Conservation (phyloP, 768 basidiomycete species). For the Gymnopilus dilepis region DNA sequence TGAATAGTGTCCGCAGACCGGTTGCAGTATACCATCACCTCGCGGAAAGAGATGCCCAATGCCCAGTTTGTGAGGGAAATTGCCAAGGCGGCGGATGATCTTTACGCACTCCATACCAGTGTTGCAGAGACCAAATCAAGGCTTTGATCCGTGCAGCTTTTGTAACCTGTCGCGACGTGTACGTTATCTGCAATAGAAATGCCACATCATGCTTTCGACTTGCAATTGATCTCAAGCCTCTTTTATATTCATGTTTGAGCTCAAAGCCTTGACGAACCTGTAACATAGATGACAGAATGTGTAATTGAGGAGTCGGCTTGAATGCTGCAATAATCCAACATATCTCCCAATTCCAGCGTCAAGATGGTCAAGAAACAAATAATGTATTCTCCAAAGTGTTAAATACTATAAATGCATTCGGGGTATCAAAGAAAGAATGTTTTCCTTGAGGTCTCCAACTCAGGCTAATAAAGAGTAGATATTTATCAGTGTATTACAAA, state of each 20-base stretch:
- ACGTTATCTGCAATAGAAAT: too few relatives aligned
- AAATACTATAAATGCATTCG: too few relatives aligned
- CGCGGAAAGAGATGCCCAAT: conserved; percentile 84
- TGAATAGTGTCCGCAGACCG: conserved; percentile 51
- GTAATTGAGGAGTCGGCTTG: too few relatives aligned
- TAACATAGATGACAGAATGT: too few relatives aligned
- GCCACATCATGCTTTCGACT: too few relatives aligned
- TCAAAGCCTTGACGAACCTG: too few relatives aligned
- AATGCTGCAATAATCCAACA: too few relatives aligned
- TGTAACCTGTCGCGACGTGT: too few relatives aligned
- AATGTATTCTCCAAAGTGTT: background rate
- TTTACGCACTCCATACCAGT: conserved; percentile 63
- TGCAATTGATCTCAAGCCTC: too few relatives aligned
- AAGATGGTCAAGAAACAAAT: background rate
- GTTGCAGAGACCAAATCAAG: conserved; percentile 36
- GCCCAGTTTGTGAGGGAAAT: conserved; percentile 76
- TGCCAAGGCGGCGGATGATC: conserved; percentile 60
- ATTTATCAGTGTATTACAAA: background rate
- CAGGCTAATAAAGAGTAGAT: conserved; percentile 60
- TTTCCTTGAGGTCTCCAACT: conserved; percentile 86
- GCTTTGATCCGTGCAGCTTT: conserved; percentile 28
- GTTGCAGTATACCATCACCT: conserved; percentile 88
- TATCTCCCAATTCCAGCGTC: too few relatives aligned
- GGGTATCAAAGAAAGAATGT: conserved; percentile 86
- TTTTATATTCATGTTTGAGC: too few relatives aligned